Conservation (phyloP, 2,329 filamentous ascomycete species). For the Trichophyton equinum region DNA sequence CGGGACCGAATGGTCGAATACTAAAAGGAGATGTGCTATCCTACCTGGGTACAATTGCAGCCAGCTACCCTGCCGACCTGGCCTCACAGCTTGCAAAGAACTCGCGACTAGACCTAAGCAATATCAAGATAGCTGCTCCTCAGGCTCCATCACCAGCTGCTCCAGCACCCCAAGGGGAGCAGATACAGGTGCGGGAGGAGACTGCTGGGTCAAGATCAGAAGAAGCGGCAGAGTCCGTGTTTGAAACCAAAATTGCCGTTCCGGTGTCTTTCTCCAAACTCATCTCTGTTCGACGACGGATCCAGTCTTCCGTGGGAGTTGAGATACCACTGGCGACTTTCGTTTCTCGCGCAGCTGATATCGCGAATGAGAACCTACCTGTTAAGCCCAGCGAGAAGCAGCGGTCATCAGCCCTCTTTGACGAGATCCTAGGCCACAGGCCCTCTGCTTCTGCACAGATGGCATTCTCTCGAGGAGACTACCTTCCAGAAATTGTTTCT, state of each 20-base stretch:
- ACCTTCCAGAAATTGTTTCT: slow-evolving; percentile 58
- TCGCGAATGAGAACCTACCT: slow-evolving; percentile 70
- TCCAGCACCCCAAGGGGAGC: slow-evolving; percentile 18
- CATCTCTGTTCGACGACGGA: slow-evolving; percentile 64
- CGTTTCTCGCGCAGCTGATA: slow-evolving; percentile 67
- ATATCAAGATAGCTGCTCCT: slow-evolving; percentile 67
- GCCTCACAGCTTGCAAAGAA: slow-evolving; percentile 62
- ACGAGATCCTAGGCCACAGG: slow-evolving; percentile 64
- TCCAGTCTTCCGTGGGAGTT: slow-evolving; percentile 64
- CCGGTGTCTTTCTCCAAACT: slow-evolving; percentile 70
- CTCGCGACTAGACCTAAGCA: slow-evolving; percentile 78
- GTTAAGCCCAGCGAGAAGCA: slow-evolving; percentile 41
- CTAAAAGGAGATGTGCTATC: slow-evolving; percentile 93
- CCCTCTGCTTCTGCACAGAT: slow-evolving; percentile 21
- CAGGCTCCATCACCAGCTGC: slow-evolving; percentile 21
- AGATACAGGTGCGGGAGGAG: slow-evolving; percentile 13
- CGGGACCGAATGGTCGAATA: slow-evolving; percentile 74
- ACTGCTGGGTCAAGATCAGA: slow-evolving; percentile 18
- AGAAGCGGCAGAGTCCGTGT: slow-evolving; percentile 19
- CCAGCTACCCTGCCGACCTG: slow-evolving; percentile 57
- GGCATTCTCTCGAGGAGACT: slow-evolving; percentile 45
- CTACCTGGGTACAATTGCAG: slow-evolving; percentile 66
- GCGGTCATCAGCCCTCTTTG: slow-evolving; percentile 65
- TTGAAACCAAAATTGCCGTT: slow-evolving; percentile 46
- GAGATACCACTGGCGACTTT: slow-evolving; percentile 77